Base-by-base conservation (phyloP, 345 rosid genomes). In the Corchorus capsularis region DNA sequence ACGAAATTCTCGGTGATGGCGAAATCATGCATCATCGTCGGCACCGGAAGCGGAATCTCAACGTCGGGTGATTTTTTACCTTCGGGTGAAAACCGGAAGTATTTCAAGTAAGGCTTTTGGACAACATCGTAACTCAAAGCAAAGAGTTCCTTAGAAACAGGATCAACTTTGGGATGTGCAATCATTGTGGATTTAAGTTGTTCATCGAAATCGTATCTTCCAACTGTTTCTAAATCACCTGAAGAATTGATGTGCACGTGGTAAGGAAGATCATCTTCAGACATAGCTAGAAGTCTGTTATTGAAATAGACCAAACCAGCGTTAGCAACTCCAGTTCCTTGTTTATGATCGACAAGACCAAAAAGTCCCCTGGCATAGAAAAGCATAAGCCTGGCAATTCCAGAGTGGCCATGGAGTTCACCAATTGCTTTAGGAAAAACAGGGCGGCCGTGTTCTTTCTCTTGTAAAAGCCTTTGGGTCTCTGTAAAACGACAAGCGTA, bases 21-120 rank as follows among this genome's bases (percentile, higher is more conserved):
- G 22, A 95, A 95, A 72, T 95, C 99, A 65, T 95, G 99, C 85
- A 93, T 95, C 99, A 95, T 92, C 41, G 98, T 95, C 4, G 99
- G 97, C 34, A 83, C 86, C 0, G 86, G 66, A 0, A 95, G 81
- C 0, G 92, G 89, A 62, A 95, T 89, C 64, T 93, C 94, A 5
- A 95, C 92, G 78, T 95, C 98, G 13, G 93, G 92, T 0, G 93
- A 92, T 68, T 93, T 95, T 47, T 52, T 50, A 0, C 98, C 98
- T 14, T 84, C 87, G 0, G 94, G 88, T 1, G 82, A 89, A 79
- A 95, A 85, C 57, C 61, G 73, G 77, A 95, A 95, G 82, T 92
- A 95, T 63, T 92, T 93, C 35, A 95, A 80, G 74, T 89, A 95
- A 2, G 98, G 99, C 71, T 93, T 90, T 77, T 84, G 86, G 20